These are phyloP conservation scores for Rhododendron molle DNA, from an alignment of 148 eudicot species.

Conservation along the genomic window DNA sequence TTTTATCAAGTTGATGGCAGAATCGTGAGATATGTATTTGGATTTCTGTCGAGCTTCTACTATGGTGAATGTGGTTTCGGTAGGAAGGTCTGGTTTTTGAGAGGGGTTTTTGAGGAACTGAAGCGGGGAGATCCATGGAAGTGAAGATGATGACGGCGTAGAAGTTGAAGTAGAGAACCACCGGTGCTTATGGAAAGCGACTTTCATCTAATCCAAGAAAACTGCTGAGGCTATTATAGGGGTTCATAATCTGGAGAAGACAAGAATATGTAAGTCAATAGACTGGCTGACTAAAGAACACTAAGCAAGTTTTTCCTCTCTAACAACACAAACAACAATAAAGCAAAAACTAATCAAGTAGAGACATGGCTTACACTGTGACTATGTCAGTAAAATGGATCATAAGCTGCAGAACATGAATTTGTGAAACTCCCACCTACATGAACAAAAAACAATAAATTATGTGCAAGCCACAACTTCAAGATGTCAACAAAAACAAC, in stretches of 20 bases:
- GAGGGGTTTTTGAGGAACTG: conserved; percentile 28
- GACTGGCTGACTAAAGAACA: neutral
- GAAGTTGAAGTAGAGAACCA: conserved; percentile 22
- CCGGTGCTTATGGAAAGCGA: conserved; percentile 2
- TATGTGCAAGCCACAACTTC: neutral
- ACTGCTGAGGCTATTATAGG: conserved; percentile 1
- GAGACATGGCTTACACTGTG: neutral
- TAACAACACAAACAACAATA: neutral
- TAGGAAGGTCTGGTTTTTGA: conserved; percentile 30
- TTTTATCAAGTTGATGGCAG: conserved; percentile 55
- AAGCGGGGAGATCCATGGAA: conserved; percentile 54
- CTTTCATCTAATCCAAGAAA: conserved; percentile 17
- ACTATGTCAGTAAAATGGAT: neutral
- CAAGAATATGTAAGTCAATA: neutral
- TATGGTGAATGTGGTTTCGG: conserved; percentile 10
- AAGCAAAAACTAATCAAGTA: neutral
- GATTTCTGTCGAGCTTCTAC: conserved; percentile 27
- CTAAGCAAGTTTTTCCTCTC: neutral
- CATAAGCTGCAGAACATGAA: neutral
- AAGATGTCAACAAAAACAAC: neutral
- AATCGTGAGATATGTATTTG: conserved; percentile 61
- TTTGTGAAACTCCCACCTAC: neutral
- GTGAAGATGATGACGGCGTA: conserved; percentile 25
- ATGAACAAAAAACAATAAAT: neutral
- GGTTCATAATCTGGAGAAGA: conserved; percentile 15